Base-by-base conservation (phyloP, 2,329 filamentous ascomycete species). In the Aspergillus aculeatus region DNA sequence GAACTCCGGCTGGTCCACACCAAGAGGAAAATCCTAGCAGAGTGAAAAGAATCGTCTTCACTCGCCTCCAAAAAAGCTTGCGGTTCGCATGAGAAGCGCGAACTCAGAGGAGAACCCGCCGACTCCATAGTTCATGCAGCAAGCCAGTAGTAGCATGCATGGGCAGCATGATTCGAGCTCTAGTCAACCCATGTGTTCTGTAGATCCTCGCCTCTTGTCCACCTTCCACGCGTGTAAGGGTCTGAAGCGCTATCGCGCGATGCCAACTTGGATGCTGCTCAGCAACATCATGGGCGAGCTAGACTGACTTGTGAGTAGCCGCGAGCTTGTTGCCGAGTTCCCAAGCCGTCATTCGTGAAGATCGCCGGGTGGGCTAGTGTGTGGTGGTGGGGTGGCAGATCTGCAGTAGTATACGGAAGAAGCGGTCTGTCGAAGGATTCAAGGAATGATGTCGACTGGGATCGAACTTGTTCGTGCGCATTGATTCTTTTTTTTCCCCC, bases 91-190 rank as follows among this genome's bases (percentile, higher is more conserved):
- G 52, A 54, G 16, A 16, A 54, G 51, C 50, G 50, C 26, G 44
- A 29, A 44, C 24, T 44, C 35, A 49, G 24, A 31, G 23, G 19
- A 7, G 21, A n/a, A 48, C 16, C 11, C 26, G 44, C 26, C 10
- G 23, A 21, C 52, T 44, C 52, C 52, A 48, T 54, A 54, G 52
- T 54, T 54, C 52, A 54, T 48, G 52, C 41, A 54, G 19, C 38
- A 32, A 47, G 14, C 29, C 52, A 47, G 38, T 54, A 54, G 52
- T 47, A 47, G 47, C 38, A 47, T 47, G n/a, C 35, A n/a, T 44
- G 10, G 51, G 3, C 41, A 41, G 19, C 6, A 23, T 44, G 38
- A 29, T n/a, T 54, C 23, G 24, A 41, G 24, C 44, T 21, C 41
- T 31, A 31, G 16, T 24, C 47, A 38, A 29, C 32, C 26, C 38